Conservation (phyloP, 1,139 yeast species). For the Sporopachydermia cereana region DNA sequence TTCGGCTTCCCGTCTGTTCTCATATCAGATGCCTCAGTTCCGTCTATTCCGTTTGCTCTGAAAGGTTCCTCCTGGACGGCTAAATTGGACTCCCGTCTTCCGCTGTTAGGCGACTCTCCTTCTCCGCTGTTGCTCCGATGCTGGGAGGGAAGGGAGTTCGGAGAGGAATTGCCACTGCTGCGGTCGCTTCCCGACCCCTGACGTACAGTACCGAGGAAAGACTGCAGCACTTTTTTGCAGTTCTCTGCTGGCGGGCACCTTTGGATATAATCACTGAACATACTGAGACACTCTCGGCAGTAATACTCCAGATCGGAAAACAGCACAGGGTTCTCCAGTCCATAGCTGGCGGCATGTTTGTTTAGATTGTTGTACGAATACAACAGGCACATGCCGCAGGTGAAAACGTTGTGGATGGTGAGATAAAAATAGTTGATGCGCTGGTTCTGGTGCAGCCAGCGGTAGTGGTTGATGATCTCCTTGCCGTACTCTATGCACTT, state of each 20-base stretch:
- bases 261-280: neutral
- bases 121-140: neutral
- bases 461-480: slow-evolving; percentile 3
- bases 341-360: neutral
- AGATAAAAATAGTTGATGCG: slow-evolving; percentile 2
- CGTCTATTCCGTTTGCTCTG: neutral
- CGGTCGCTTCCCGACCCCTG: neutral
- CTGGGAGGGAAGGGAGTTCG: neutral
- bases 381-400: neutral
- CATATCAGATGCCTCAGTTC: neutral
- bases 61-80: neutral
- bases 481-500: neutral
- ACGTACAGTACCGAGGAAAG: neutral
- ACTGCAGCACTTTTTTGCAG: neutral
- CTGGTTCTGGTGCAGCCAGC: neutral
- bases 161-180: neutral
- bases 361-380: slow-evolving; percentile 1
- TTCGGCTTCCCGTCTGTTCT: neutral
- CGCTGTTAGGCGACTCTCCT: neutral
- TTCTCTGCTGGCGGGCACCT: slow-evolving; percentile 1
- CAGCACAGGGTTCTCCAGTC: neutral
- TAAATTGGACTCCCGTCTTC: neutral
- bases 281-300: neutral
- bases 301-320: neutral
- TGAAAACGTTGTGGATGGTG: slow-evolving; percentile 1